Conservation (phyloP, 2,329 filamentous ascomycete species). For the Exophiala sideris region DNA sequence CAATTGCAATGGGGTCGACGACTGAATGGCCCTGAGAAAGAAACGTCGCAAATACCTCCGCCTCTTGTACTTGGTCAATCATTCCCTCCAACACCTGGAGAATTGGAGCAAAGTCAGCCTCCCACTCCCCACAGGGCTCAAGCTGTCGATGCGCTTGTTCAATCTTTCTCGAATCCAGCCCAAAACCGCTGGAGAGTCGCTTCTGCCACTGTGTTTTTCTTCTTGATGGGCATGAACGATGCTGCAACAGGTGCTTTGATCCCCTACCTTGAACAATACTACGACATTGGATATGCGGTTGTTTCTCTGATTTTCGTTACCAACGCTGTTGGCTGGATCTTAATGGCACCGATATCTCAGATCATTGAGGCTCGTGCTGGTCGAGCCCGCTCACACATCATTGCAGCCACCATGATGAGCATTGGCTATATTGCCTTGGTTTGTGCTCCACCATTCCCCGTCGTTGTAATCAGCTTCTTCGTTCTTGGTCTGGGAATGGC, state of each 20-base stretch:
- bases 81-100: conserved; percentile 24
- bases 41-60: conserved; percentile 1
- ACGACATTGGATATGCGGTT: conserved; percentile 70
- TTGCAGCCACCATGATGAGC: conserved; percentile 56
- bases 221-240: conserved; percentile 71
- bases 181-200: conserved; percentile 70
- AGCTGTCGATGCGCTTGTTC: conserved; percentile 27
- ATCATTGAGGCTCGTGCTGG: conserved; percentile 61
- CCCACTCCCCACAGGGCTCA: conserved; percentile 22
- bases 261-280: conserved; percentile 74
- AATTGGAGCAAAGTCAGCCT: conserved; percentile 30
- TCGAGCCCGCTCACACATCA: conserved; percentile 60
- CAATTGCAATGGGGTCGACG: conserved; percentile 24
- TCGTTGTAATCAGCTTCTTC: conserved; percentile 66
- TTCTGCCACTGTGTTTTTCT: conserved; percentile 61
- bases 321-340: conserved; percentile 72
- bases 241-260: conserved; percentile 73
- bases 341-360: conserved; percentile 68
- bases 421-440: conserved; percentile 64
- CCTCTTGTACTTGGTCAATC: not conserved
- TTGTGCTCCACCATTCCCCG: conserved; percentile 66
- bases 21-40: conserved; percentile 16
- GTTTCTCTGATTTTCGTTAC: conserved; percentile 80
- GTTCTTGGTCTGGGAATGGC: conserved; percentile 57
- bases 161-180: conserved; percentile 32